These are phyloP conservation scores for Sporothrix dimorphospora DNA, from an alignment of 2,329 filamentous ascomycete species.

Conservation along the genomic window DNA sequence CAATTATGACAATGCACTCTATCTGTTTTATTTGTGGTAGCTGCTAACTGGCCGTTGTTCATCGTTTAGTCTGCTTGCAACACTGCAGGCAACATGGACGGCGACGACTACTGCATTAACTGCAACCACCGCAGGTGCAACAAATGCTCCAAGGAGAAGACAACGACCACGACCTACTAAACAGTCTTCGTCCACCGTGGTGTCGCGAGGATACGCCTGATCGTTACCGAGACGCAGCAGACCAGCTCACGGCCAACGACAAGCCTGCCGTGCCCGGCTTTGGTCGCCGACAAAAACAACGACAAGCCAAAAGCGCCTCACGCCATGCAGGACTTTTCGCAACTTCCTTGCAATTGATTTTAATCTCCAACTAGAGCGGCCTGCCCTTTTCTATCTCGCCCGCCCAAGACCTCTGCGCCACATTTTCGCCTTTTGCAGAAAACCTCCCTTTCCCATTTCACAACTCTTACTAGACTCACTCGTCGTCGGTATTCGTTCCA, in stretches of 20 bases:
- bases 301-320: not conserved
- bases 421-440: not conserved
- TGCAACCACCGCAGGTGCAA: not conserved
- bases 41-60: not conserved
- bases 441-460: not conserved
- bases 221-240: not conserved
- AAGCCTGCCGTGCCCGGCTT: not conserved
- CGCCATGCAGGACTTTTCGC: not conserved
- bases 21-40: not conserved
- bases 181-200: not conserved
- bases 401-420: slow-evolving; percentile 1
- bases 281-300: not conserved
- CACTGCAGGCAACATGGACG: not conserved
- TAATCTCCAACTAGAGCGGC: not conserved
- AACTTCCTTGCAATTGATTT: not conserved
- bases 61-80: not conserved
- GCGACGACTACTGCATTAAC: not conserved
- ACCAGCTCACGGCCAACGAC: not conserved
- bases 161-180: not conserved
- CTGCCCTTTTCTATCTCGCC: not conserved
- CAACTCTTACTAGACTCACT: not conserved
- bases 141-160: not conserved
- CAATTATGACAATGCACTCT: not conserved
- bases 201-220: not conserved
- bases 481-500: not conserved